phyloP scores from a whole-genome alignment of 176 grass and related monocot species.

The Dactylis glomerata region DNA sequence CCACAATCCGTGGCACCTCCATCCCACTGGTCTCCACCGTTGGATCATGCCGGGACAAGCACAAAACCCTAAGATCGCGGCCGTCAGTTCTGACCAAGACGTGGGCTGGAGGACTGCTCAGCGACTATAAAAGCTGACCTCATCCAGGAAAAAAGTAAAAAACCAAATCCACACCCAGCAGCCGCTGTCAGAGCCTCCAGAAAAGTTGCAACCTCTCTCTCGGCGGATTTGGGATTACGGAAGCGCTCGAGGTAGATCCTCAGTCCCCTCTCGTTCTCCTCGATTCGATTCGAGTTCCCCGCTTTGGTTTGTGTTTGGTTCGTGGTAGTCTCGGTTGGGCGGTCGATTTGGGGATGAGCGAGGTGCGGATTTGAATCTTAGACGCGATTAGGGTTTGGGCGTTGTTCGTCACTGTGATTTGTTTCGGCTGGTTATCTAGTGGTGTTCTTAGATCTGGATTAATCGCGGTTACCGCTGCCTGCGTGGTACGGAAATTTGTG shows the following conservation, averaged over 20 bases:
- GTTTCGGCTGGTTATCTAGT: not conserved
- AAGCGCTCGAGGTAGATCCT: conserved; percentile 24
- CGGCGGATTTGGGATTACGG: conserved; percentile 20
- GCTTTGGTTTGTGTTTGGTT: not conserved
- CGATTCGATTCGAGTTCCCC: not conserved
- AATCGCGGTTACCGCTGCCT: not conserved
- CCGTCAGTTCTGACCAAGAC: not conserved
- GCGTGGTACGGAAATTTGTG: not conserved
- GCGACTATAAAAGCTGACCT: not conserved
- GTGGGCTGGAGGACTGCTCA: not conserved
- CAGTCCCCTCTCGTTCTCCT: not conserved
- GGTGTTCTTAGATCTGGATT: not conserved
- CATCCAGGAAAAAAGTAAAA: not conserved
- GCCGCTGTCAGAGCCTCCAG: not conserved
- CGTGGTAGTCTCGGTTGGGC: not conserved
- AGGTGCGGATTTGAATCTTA: not conserved
- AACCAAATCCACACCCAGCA: not conserved
- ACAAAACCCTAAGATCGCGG: not conserved
- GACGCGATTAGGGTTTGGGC: conserved; percentile 20
- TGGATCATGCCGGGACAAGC: not conserved
- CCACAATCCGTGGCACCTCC: not conserved
- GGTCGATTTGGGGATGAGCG: too few relatives aligned
- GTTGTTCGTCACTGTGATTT: not conserved
- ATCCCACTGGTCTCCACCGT: not conserved
- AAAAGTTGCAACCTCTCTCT: not conserved